Percentiles rank a stretch among this genome's conserved stretches.
Evolutionary conservation across 345 rosid genomes (phyloP).

Genomic region (Psidium friedrichsthalianum): DNA sequence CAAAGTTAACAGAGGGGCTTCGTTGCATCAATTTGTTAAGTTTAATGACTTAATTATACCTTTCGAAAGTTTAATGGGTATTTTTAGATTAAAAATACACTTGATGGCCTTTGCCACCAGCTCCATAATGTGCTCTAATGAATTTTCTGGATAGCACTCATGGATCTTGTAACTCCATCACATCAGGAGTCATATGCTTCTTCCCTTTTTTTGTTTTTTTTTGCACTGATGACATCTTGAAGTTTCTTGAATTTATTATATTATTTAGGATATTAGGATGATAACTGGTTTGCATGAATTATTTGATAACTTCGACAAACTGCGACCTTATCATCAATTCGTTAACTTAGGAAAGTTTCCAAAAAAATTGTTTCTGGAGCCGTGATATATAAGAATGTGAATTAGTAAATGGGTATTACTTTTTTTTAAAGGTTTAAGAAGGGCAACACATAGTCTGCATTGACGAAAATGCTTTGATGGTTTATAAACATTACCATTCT

Average conservation of each 20-base stretch:
- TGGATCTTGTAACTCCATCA: neutral
- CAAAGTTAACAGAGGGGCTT: accelerated
- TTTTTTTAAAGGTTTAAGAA: neutral
- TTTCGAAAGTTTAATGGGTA: neutral
- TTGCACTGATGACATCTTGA: neutral
- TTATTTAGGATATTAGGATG: neutral
- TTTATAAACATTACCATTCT: neutral
- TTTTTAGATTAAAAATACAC: neutral
- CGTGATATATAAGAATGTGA: neutral
- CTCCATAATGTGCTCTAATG: neutral
- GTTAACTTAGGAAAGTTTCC: neutral
- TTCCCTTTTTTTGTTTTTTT: neutral
- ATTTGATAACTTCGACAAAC: neutral
- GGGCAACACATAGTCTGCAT: neutral
- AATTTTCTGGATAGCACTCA: neutral
- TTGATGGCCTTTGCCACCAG: neutral
- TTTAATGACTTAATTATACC: neutral
- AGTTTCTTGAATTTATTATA: neutral
- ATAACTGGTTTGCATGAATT: neutral
- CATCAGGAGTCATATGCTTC: neutral
- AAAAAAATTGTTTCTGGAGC: neutral
- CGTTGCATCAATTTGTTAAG: neutral
- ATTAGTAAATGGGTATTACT: neutral
- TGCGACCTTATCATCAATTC: neutral
- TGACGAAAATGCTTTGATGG: neutral